Conservation (phyloP, 805 yeast species). For the Ogataea corticis region DNA sequence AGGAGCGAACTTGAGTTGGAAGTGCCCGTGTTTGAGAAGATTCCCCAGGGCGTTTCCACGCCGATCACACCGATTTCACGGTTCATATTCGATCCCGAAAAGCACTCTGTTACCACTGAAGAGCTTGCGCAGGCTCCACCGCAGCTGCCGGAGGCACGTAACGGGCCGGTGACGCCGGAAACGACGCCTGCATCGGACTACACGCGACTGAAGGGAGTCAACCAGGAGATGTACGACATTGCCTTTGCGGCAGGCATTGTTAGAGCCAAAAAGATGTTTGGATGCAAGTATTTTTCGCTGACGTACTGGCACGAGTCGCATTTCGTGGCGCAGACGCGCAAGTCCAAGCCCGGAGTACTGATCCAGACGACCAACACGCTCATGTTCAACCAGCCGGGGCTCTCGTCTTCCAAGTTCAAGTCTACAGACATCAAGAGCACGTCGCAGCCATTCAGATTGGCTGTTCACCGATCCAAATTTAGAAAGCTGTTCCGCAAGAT, state of each 20-base stretch:
- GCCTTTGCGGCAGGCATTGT: conserved; percentile 10
- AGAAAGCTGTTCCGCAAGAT: conserved; percentile 21
- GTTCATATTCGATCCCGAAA: conserved; percentile 11
- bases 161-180: conserved; percentile 11
- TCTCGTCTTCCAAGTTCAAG: conserved; percentile 2
- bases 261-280: conserved; percentile 12
- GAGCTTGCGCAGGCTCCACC: conserved; percentile 18
- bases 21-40: too few relatives aligned
- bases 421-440: not conserved
- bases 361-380: conserved; percentile 9
- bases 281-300: conserved; percentile 26
- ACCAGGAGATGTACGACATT: conserved; percentile 20
- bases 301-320: conserved; percentile 25
- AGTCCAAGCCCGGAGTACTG: conserved; percentile 34
- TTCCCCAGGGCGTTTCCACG: not conserved
- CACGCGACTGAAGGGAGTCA: conserved; percentile 25
- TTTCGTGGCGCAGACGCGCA: conserved; percentile 29
- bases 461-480: conserved; percentile 26
- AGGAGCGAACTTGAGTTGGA: too few relatives aligned
- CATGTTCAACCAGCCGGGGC: conserved; percentile 26
- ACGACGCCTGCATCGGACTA: conserved; percentile 16
- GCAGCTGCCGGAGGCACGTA: conserved; percentile 17
- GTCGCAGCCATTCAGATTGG: conserved; percentile 24
- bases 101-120: conserved; percentile 6
- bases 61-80: conserved; percentile 3